phyloP scores from a whole-genome alignment of 768 basidiomycete species.

The Melanogaster broomeanus region DNA sequence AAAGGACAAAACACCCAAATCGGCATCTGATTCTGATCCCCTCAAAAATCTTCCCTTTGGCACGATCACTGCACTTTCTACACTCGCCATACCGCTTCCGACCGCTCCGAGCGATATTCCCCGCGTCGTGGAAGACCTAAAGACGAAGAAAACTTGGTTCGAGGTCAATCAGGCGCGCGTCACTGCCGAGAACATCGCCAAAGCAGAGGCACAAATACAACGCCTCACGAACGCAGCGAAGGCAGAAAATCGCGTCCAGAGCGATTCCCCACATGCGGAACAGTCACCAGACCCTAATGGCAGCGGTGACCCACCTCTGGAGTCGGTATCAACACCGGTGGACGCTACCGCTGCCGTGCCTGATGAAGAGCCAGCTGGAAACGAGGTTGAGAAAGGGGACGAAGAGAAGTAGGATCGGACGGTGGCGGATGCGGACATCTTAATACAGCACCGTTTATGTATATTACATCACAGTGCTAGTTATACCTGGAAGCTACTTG shows the following conservation, averaged over 20 bases:
- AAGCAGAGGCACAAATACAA: slow-evolving; percentile 75
- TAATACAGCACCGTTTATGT: slow-evolving; percentile 11
- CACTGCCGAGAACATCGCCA: slow-evolving; percentile 77
- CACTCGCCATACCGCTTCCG: slow-evolving; percentile 90
- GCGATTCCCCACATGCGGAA: slow-evolving; percentile 16
- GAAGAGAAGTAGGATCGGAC: slow-evolving; percentile 26
- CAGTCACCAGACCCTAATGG: slow-evolving; percentile 38
- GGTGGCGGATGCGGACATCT: slow-evolving; percentile 14
- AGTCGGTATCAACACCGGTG: slow-evolving; percentile 45
- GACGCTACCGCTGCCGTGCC: slow-evolving; percentile 35
- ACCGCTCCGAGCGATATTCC: slow-evolving; percentile 72
- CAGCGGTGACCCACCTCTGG: slow-evolving; percentile 44
- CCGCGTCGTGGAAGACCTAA: slow-evolving; percentile 85
- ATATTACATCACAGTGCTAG: slow-evolving; percentile 20
- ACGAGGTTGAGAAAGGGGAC: slow-evolving; percentile 32
- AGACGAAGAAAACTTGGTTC: slow-evolving; percentile 94
- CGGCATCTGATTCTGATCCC: slow-evolving; percentile 36
- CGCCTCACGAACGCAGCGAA: slow-evolving; percentile 52
- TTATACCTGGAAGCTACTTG: slow-evolving; percentile 17
- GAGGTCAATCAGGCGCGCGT: slow-evolving; percentile 86
- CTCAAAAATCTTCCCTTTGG: slow-evolving; percentile 71
- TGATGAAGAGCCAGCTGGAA: slow-evolving; percentile 42
- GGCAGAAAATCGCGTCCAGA: slow-evolving; percentile 34
- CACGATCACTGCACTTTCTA: slow-evolving; percentile 86
- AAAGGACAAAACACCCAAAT: slow-evolving; percentile 48